Evolutionary conservation across 208 protist species (phyloP).

Genomic region (Blastocrithidia nonstop): DNA sequence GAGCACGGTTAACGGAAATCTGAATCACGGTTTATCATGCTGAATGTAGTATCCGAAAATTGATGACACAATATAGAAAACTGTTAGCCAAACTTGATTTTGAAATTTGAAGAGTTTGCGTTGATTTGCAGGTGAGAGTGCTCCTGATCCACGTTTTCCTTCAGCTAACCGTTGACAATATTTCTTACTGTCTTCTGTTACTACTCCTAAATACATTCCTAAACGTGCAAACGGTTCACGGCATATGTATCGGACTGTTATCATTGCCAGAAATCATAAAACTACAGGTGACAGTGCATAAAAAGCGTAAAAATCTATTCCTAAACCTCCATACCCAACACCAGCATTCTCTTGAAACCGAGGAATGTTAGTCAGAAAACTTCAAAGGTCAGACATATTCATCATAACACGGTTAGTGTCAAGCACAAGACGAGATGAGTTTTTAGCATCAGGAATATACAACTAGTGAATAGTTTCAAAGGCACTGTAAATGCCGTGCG

Average conservation of each 20-base stretch:
- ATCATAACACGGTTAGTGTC: no score
- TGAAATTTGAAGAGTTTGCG: constrained; percentile 47
- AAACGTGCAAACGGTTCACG: constrained; percentile 22
- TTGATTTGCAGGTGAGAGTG: constrained; percentile 13
- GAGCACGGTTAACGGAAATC: constrained; percentile 22
- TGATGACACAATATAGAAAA: constrained; percentile 36
- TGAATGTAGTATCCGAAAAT: constrained; percentile 27
- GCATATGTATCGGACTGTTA: constrained; percentile 26
- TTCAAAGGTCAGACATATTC: no score
- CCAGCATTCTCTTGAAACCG: constrained; percentile 10
- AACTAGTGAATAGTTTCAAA: no score
- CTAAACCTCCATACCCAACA: constrained; percentile 15
- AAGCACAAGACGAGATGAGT: no score
- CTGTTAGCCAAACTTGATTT: constrained; percentile 50
- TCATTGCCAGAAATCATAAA: constrained; percentile 29
- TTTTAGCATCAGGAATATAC: no score
- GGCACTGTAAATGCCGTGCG: no score
- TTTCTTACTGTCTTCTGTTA: constrained; percentile 15
- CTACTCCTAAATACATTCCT: constrained; percentile 39
- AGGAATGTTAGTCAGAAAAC: constrained; percentile 12
- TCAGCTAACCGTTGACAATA: constrained; percentile 8
- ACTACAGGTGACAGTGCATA: constrained; percentile 11
- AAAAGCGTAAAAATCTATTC: constrained; percentile 21
- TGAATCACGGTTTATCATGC: constrained; percentile 38
- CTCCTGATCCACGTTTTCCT: constrained; percentile 10